Base-by-base conservation (phyloP, 805 yeast species). In the Ogataea dorogensis region DNA sequence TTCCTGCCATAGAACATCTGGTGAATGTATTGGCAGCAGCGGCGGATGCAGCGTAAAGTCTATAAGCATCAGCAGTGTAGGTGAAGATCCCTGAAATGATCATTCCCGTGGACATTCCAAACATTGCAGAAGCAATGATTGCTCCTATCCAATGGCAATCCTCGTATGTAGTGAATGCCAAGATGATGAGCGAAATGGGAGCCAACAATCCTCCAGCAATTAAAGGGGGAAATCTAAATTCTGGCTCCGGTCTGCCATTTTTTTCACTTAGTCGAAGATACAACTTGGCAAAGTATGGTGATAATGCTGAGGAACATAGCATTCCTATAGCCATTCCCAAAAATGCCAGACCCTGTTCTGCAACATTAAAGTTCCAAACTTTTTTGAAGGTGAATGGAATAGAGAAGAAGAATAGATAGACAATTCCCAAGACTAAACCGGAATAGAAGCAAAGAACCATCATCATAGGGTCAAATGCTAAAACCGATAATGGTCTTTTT, bases 341-440 rank as follows among this genome's bases (percentile, higher is more conserved):
- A 57, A 81, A 85, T 2, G 84, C 75, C 32, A 81, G 64, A 28
- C 86, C 89, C 23, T 75, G 77, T 18, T 69, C 71, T 46, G 79
- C 77, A 33, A 66, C 57, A 12, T 58, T 52, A 56, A 75, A 81
- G 10, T 65, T 62, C 51, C 75, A 80, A 19, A 75, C 75, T 38
- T 63, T 69, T 13, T 52, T 54, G 51, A 79, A 78, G 7, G 79
- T 75, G 45, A 75, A 75, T 8, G 86, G 85, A 43, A 75, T 74
- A 3, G 82, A 81, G 34, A 79, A 72, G 59, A 81, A 77, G 49
- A 77, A 81, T 66, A 81, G 59, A 59, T 79, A 81, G 25, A 81
- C 67, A 30, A 81, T 67, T 0, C 83, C 80, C 37, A 80, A 62
- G 18, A 71, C 66, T 27, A 79, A 58, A 2, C 82, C 81, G 1